phyloP scores from a whole-genome alignment of 2,329 filamentous ascomycete species.

The Hymenoscyphus albidus region DNA sequence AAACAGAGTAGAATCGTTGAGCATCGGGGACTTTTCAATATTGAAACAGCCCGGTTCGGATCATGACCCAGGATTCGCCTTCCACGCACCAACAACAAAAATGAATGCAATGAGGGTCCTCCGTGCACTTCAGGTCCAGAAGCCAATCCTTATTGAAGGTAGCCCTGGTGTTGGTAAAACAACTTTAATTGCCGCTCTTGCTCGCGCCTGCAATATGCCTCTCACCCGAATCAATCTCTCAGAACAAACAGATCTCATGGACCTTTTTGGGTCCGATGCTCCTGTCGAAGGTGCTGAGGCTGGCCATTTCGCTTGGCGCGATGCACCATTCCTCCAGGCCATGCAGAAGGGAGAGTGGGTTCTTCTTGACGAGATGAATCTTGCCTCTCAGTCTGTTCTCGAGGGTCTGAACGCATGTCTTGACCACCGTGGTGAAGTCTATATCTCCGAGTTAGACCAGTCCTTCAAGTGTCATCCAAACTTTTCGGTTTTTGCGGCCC shows the following conservation, averaged over 20 bases:
- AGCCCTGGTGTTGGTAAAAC: constrained; percentile 99
- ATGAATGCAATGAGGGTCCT: constrained; percentile 88
- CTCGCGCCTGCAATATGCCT: constrained; percentile 72
- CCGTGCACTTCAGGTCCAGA: constrained; percentile 80
- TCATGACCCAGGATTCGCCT: constrained; percentile 63
- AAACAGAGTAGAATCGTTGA: constrained; percentile 51
- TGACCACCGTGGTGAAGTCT: constrained; percentile 93
- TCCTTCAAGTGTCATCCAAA: constrained; percentile 85
- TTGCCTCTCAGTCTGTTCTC: constrained; percentile 93
- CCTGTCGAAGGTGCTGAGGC: constrained; percentile 89
- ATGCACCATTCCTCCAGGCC: constrained; percentile 89
- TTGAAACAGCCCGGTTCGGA: constrained; percentile 46
- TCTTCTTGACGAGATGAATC: constrained; percentile 95
- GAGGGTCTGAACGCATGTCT: constrained; percentile 96
- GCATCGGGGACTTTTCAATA: constrained; percentile 73
- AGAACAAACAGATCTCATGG: constrained; percentile 96
- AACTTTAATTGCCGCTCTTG: constrained; percentile 81
- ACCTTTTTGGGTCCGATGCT: constrained; percentile 94
- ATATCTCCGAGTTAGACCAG: constrained; percentile 91
- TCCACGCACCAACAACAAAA: constrained; percentile 85
- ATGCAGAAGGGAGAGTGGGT: constrained; percentile 99
- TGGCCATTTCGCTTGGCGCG: constrained; percentile 90
- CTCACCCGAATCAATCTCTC: constrained; percentile 95
- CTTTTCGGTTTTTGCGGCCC: constrained; percentile 93
- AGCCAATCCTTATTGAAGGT: constrained; percentile 91